Evolutionary conservation across 768 basidiomycete species (phyloP).

Genomic region (Dioszegia aurantiaca): DNA sequence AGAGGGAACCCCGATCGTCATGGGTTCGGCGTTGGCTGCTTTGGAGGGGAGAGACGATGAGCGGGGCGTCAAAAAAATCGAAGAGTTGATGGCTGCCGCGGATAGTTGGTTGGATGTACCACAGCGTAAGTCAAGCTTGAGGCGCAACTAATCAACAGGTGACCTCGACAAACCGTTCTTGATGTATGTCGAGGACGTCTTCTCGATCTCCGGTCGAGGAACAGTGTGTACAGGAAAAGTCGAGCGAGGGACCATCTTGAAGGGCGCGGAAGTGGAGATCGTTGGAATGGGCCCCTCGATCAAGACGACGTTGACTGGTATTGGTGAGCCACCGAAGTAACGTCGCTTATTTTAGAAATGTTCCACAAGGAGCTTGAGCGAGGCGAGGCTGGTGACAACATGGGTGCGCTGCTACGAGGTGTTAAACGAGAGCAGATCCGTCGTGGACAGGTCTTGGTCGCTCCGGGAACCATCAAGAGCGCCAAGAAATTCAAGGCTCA

Average conservation of each 20-base stretch:
- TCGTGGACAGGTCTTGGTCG: constrained; percentile 86
- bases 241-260: constrained; percentile 85
- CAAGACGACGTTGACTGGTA: constrained; percentile 94
- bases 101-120: constrained; percentile 95
- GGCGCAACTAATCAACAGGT: constrained; percentile 56
- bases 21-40: constrained; percentile 94
- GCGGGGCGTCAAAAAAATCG: constrained; percentile 74
- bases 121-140: constrained; percentile 61
- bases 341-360: constrained; percentile 66
- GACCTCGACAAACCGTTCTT: constrained; percentile 98
- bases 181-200: constrained; percentile 90
- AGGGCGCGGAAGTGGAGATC: constrained; percentile 91
- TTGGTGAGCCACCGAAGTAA: constrained; percentile 59
- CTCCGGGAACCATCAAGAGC: constrained; percentile 87
- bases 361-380: constrained; percentile 99
- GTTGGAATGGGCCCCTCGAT: constrained; percentile 74
- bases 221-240: constrained; percentile 95
- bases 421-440: constrained; percentile 93
- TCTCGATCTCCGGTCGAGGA: constrained; percentile 96
- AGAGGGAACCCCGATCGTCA: constrained; percentile 94
- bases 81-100: constrained; percentile 77
- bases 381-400: constrained; percentile 98
- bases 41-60: constrained; percentile 79
- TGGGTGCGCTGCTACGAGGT: constrained; percentile 94
- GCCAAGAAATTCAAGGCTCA: constrained; percentile 92